Conservation (phyloP, 2,329 filamentous ascomycete genomes). For the Cladosporium sp. region DNA sequence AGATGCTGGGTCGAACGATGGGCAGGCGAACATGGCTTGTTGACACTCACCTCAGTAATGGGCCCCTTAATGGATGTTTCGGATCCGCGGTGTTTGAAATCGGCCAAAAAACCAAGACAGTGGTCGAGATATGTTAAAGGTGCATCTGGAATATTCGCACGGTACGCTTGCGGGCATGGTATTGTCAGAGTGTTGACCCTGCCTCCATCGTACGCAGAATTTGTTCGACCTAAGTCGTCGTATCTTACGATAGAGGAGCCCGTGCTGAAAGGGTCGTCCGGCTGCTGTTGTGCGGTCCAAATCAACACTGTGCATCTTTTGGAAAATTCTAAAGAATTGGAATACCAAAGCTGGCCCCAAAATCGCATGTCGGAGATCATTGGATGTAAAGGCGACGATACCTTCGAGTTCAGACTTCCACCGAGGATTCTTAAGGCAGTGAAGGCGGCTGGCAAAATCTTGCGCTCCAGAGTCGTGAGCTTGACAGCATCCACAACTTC, state of each 20-base stretch:
- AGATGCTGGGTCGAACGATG: conserved; percentile 5
- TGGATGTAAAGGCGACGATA: not conserved
- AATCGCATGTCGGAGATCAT: not conserved
- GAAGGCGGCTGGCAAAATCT: conserved; percentile 1
- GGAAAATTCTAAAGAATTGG: not conserved
- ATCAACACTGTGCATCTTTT: conserved; percentile 6
- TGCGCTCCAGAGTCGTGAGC: not conserved
- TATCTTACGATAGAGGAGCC: conserved; percentile 5
- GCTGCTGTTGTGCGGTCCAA: not conserved
- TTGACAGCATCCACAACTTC: not conserved
- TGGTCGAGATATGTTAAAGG: conserved; percentile 2
- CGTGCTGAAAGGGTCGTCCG: not conserved
- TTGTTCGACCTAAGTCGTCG: not conserved
- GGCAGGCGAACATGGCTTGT: conserved; percentile 7
- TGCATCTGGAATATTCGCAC: conserved; percentile 1
- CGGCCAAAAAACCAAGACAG: not conserved
- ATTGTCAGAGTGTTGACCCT: conserved; percentile 7
- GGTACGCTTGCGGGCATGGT: conserved; percentile 1
- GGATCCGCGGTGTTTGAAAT: not conserved
- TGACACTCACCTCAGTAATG: conserved; percentile 3
- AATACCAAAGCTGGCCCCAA: conserved; percentile 3
- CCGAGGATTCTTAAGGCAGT: not conserved
- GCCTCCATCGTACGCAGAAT: not conserved
- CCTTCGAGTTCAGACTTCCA: not conserved
- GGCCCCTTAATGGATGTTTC: not conserved